Percentiles rank a stretch among this genome's conserved stretches.
phyloP scores from a whole-genome alignment of 495 filamentous ascomycete genomes.

The Glonium stellatum region DNA sequence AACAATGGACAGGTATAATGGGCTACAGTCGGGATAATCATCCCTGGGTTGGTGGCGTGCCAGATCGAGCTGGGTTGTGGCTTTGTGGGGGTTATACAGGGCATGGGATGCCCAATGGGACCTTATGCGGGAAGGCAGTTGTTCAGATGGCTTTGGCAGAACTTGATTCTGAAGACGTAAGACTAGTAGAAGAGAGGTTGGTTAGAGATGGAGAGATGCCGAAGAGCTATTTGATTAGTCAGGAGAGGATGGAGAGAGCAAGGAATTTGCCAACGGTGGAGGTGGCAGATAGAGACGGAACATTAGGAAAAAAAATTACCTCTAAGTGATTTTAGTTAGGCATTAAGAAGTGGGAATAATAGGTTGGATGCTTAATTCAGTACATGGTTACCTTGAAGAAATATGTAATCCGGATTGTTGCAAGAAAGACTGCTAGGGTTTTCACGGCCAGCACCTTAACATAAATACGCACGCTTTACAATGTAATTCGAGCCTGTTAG shows the following conservation, averaged over 20 bases:
- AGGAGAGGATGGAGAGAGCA: conserved; percentile 32
- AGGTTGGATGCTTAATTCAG: neutral
- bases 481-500: no score
- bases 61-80: conserved; percentile 31
- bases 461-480: no score
- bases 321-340: neutral
- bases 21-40: conserved; percentile 62
- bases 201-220: conserved; percentile 27
- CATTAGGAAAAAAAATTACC: neutral
- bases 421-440: no score
- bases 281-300: conserved; percentile 19
- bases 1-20: conserved; percentile 81
- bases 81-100: conserved; percentile 44
- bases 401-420: no score
- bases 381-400: neutral
- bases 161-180: conserved; percentile 25
- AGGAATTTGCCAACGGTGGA: conserved; percentile 24
- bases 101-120: conserved; percentile 77
- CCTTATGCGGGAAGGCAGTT: conserved; percentile 59
- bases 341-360: no score
- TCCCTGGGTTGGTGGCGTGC: conserved; percentile 62
- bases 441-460: no score
- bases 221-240: conserved; percentile 30
- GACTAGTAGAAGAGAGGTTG: conserved; percentile 11
- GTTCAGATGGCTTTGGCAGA: conserved; percentile 53